phyloP scores from a whole-genome alignment of 2,329 filamentous ascomycete species.

The Xylariaceae sp. region DNA sequence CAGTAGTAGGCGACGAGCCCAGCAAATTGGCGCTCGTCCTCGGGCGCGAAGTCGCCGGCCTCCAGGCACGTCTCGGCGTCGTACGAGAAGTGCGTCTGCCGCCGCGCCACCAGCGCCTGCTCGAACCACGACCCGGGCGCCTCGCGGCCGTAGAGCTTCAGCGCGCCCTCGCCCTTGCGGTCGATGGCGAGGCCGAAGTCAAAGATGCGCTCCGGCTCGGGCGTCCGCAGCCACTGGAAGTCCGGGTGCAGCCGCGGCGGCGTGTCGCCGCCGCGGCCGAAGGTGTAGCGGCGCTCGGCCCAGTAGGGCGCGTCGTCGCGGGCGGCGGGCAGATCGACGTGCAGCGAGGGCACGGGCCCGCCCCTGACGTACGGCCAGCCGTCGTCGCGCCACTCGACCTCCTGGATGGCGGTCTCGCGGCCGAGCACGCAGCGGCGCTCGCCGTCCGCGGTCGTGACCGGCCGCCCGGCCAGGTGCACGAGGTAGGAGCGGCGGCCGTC shows the following conservation, averaged over 20 bases:
- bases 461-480: conserved; percentile 45
- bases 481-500: conserved; percentile 46
- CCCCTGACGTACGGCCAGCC: conserved; percentile 58
- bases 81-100: conserved; percentile 52
- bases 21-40: conserved; percentile 53
- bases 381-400: conserved; percentile 53
- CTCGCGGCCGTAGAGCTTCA: conserved; percentile 44
- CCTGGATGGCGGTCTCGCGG: conserved; percentile 50
- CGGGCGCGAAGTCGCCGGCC: conserved; percentile 43
- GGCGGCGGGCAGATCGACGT: conserved; percentile 41
- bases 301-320: conserved; percentile 44
- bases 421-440: conserved; percentile 45
- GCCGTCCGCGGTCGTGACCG: conserved; percentile 43
- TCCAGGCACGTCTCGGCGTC: conserved; percentile 55
- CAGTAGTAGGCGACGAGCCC: conserved; percentile 56
- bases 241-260: conserved; percentile 45
- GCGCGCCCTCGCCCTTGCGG: conserved; percentile 28
- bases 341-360: conserved; percentile 46
- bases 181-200: too few relatives aligned
- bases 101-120: conserved; percentile 46
- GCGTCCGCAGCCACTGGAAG: conserved; percentile 52
- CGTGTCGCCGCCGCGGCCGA: conserved; percentile 31
- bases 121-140: conserved; percentile 52
- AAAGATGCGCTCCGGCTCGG: conserved; percentile 48
- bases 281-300: conserved; percentile 40